Evolutionary conservation across 2,329 filamentous ascomycete species (phyloP).

Genomic region (Hypocrella siamensis): DNA sequence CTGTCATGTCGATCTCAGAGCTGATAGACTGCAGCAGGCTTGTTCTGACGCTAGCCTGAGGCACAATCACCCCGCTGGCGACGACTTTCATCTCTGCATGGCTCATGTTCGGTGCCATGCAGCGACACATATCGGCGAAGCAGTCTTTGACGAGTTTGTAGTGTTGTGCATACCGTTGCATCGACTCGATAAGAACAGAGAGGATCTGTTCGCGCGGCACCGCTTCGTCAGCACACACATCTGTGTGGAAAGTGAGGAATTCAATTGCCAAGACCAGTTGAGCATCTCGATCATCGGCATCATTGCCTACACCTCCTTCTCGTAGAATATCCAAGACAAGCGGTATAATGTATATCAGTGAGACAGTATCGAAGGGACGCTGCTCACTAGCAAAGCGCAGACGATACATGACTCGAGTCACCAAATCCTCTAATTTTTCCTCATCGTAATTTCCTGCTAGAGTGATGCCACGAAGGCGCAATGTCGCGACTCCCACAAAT

Average conservation of each 20-base stretch:
- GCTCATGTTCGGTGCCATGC: constrained; percentile 67
- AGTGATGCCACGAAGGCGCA: constrained; percentile 63
- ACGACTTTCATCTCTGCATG: constrained; percentile 58
- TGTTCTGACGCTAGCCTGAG: constrained; percentile 65
- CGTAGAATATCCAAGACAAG: constrained; percentile 65
- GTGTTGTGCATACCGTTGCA: constrained; percentile 83
- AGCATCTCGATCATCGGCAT: constrained; percentile 67
- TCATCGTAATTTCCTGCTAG: constrained; percentile 57
- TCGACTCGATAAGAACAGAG: constrained; percentile 55
- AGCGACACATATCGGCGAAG: constrained; percentile 70
- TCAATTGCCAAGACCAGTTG: constrained; percentile 83
- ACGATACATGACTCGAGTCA: constrained; percentile 81
- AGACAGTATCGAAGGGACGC: constrained; percentile 79
- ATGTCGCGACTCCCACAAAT: constrained; percentile 76
- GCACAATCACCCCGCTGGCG: constrained; percentile 63
- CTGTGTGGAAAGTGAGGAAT: constrained; percentile 76
- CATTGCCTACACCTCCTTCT: constrained; percentile 60
- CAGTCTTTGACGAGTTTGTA: constrained; percentile 94
- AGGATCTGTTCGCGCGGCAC: constrained; percentile 66
- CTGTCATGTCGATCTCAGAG: constrained; percentile 80
- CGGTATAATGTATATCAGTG: constrained; percentile 75
- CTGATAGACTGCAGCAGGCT: constrained; percentile 81
- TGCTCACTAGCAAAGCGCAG: constrained; percentile 84
- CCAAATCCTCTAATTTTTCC: constrained; percentile 69
- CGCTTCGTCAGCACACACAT: constrained; percentile 56